Conservation (phyloP, 495 filamentous ascomycete species). For the Pseudomonodictys pantanalensis region DNA sequence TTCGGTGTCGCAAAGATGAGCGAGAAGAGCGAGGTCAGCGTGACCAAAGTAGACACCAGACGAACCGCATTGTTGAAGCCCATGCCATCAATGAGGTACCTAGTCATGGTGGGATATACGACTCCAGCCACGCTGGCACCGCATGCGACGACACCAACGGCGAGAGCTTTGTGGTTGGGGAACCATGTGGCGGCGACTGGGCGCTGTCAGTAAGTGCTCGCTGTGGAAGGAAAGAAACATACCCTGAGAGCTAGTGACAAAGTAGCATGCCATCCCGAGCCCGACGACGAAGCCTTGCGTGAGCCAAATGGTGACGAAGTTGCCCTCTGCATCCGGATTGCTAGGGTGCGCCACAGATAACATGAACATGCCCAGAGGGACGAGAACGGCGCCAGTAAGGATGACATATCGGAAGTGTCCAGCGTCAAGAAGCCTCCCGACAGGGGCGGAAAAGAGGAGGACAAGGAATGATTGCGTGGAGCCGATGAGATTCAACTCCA, state of each 20-base stretch:
- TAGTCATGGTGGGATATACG: conserved; percentile 43
- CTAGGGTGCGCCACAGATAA: conserved; percentile 36
- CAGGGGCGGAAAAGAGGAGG: conserved; percentile 40
- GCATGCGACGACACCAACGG: conserved; percentile 45
- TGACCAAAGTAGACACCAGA: conserved; percentile 35
- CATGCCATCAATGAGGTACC: conserved; percentile 34
- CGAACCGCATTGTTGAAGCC: conserved; percentile 41
- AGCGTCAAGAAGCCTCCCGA: conserved; percentile 46
- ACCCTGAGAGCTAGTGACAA: conserved; percentile 47
- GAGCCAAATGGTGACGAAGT: conserved; percentile 40
- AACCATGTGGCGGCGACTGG: conserved; percentile 47
- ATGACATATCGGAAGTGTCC: conserved; percentile 37
- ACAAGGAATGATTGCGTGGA: conserved; percentile 42
- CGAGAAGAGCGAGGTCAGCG: conserved; percentile 35
- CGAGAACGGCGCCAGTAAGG: conserved; percentile 36
- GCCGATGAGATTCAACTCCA: conserved; percentile 44
- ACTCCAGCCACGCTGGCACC: conserved; percentile 45
- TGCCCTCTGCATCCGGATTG: conserved; percentile 28
- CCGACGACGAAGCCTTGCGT: conserved; percentile 44
- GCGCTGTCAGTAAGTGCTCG: neutral
- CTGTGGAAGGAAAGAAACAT: neutral
- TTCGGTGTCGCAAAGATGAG: conserved; percentile 41
- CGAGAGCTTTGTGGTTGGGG: conserved; percentile 38
- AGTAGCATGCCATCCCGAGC: conserved; percentile 48
- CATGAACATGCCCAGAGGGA: conserved; percentile 40